Evolutionary conservation across 208 protist genomes (phyloP), one percentile per base, ranked within the genome.

Genomic region (Wallacemonas sp.): DNA sequence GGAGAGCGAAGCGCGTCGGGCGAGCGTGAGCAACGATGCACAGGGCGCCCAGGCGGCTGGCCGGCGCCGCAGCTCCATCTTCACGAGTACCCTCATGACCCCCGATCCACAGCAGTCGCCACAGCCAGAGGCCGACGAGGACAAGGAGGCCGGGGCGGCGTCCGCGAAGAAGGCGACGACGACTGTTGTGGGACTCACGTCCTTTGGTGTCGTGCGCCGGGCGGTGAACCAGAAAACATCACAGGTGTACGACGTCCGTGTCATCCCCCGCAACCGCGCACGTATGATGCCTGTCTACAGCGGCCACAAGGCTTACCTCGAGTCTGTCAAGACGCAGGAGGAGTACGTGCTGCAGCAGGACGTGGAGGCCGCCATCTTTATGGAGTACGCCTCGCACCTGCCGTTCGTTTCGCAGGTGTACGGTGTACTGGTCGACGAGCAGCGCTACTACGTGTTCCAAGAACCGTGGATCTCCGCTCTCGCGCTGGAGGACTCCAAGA

Each of bases 371-470:
- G 77, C 86, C 45, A 82, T 93, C 38, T 71, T 92, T 63, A 52
- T 93, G 74, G 79, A 93, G 64, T 95, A 95, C 74, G 39, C 78
- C 17, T 83, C 89, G 13, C 79, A 71, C 39, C 64, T 95, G 44
- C 89, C 86, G 5, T 91, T 85, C 44, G 71, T 82, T 48, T 79
- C 78, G 0, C 83, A 78, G 29, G 72, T 95, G 15, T 87, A 82
- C 63, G 82, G 85, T 33, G 83, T 95, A 2, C 67, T 93, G 21
- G 79, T 83, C 22, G 86, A 95, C 63, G 79, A 85, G 58, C 72
- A 89, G 54, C 73, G 78, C 32, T 93, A 87, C 73, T 95, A 93
- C 68, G 76, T 95, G 54, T 76, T 93, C 60, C 78, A 88, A 59
- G 75, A 83, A 64, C 89, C 89, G 57, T 85, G 84, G 81, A 76